Conservation (phyloP, 169 alveolate genomes). For the Condylostoma magnum region DNA sequence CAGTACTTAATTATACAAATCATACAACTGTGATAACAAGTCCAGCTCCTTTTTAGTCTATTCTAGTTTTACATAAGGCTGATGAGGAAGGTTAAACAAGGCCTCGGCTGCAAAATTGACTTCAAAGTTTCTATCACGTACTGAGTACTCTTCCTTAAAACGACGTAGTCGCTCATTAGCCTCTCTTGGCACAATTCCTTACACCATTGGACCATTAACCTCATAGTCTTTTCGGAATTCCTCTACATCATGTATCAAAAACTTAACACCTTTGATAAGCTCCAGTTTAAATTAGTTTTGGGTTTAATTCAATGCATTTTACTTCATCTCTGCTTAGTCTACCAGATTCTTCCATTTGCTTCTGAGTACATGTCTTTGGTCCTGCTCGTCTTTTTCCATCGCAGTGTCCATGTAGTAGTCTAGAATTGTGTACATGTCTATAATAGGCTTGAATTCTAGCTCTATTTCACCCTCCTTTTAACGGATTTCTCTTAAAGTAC, state of each 20-base stretch:
- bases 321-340: conserved; percentile 78
- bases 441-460: conserved; percentile 89
- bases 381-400: conserved; percentile 92
- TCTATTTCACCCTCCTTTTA: conserved; percentile 87
- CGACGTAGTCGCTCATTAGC: conserved; percentile 85
- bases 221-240: conserved; percentile 91
- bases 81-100: conserved; percentile 93
- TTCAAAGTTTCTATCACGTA: conserved; percentile 83
- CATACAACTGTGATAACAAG: conserved; percentile 90
- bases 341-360: conserved; percentile 88
- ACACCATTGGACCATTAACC: conserved; percentile 92
- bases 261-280: conserved; percentile 83
- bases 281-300: conserved; percentile 82
- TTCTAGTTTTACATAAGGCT: conserved; percentile 92
- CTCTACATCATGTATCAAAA: conserved; percentile 81
- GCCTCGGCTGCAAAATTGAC: conserved; percentile 91
- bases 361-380: conserved; percentile 84
- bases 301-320: conserved; percentile 79
- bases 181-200: conserved; percentile 79
- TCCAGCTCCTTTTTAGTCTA: conserved; percentile 91
- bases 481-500: conserved; percentile 83
- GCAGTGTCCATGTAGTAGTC: conserved; percentile 81
- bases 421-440: conserved; percentile 88
- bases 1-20: conserved; percentile 84
- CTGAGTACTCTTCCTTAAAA: conserved; percentile 83